Conservation (phyloP, 2,329 filamentous ascomycete genomes). For the Talaromyces sp. region DNA sequence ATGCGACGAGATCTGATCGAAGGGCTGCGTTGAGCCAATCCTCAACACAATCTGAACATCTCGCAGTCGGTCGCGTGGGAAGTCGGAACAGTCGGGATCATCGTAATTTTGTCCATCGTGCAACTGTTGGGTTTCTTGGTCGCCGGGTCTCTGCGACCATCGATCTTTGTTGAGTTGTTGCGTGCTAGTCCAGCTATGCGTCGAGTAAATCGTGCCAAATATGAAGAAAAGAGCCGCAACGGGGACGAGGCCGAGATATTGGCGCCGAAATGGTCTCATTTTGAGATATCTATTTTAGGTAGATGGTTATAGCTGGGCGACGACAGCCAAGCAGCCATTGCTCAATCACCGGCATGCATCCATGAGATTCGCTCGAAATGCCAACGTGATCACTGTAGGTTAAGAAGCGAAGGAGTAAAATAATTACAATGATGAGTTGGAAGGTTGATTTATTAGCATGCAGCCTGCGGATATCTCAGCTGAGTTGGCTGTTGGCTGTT, state of each 20-base stretch:
- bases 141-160: neutral
- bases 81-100: conserved; percentile 20
- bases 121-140: neutral
- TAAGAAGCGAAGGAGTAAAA: neutral
- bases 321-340: conserved; percentile 6
- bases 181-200: conserved; percentile 8
- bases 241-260: conserved; percentile 6
- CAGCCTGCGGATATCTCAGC: neutral
- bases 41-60: conserved; percentile 57
- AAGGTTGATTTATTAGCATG: neutral
- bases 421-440: neutral
- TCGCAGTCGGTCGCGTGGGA: conserved; percentile 37
- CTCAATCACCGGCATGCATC: neutral
- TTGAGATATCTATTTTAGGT: neutral
- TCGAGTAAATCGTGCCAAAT: conserved; percentile 9
- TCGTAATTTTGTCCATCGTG: conserved; percentile 1
- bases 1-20: conserved; percentile 54
- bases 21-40: conserved; percentile 57
- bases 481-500: neutral
- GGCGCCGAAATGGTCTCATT: conserved; percentile 2
- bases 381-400: neutral
- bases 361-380: neutral
- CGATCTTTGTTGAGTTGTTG: conserved; percentile 1
- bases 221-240: neutral
- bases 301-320: neutral